phyloP scores from a whole-genome alignment of 495 filamentous ascomycete genomes.

The Neurospora sp. region DNA sequence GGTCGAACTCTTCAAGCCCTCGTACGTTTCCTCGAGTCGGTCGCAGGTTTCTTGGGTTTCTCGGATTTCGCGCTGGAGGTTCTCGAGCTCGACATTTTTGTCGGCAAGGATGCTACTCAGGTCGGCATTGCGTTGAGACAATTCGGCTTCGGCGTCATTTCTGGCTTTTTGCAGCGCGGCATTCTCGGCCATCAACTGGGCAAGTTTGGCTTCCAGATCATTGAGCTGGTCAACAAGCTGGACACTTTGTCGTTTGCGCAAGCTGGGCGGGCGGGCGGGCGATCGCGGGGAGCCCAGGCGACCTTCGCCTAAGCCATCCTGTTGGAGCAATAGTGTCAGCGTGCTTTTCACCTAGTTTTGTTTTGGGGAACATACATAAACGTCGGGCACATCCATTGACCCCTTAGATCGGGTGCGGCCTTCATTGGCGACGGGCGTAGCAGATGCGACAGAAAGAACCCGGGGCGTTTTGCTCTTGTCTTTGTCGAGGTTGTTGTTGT shows the following conservation, averaged over 20 bases:
- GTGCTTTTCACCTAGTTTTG: conserved; percentile 1
- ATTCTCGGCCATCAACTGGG: conserved; percentile 75
- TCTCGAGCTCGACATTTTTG: conserved; percentile 70
- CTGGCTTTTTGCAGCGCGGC: conserved; percentile 63
- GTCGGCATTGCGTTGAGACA: conserved; percentile 27
- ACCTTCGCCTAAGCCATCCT: conserved; percentile 94
- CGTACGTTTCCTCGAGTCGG: conserved; percentile 61
- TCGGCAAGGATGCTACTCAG: conserved; percentile 40
- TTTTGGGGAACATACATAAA: conserved; percentile 56
- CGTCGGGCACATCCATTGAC: conserved; percentile 66
- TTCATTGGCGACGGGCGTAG: conserved; percentile 60
- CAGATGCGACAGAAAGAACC: neutral
- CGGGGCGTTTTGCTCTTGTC: neutral
- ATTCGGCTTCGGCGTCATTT: conserved; percentile 48
- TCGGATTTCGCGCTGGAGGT: conserved; percentile 63
- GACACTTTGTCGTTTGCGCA: conserved; percentile 92
- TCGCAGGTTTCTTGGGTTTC: conserved; percentile 74
- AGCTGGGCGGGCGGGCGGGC: conserved; percentile 89
- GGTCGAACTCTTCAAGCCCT: conserved; percentile 66
- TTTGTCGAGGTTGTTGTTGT: conserved; percentile 48
- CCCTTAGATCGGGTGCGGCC: conserved; percentile 64
- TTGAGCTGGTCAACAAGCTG: conserved; percentile 50
- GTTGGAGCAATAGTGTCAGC: conserved; percentile 1
- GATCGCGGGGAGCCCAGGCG: conserved; percentile 79
- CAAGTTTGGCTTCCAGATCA: conserved; percentile 64